These are phyloP conservation scores for Globisporangium orthogonon DNA, from an alignment of 352 stramenopile species.

Conservation along the genomic window DNA sequence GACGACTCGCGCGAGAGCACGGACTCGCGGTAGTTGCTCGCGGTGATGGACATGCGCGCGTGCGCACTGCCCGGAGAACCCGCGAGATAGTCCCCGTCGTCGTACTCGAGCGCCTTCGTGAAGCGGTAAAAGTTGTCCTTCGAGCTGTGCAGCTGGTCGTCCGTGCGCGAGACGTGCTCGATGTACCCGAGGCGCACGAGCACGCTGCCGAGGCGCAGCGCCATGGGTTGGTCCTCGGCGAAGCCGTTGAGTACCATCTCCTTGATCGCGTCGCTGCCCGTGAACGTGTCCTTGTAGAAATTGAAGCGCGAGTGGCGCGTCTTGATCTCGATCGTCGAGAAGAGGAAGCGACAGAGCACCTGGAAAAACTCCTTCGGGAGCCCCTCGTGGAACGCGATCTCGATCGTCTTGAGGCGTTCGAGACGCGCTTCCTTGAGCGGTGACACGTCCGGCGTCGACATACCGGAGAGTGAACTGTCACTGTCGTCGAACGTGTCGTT, in stretches of 20 bases:
- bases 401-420: slow-evolving; percentile 68
- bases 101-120: slow-evolving; percentile 56
- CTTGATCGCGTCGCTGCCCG: slow-evolving; percentile 62
- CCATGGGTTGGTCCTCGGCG: slow-evolving; percentile 63
- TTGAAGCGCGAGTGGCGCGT: slow-evolving; percentile 79
- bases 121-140: slow-evolving; percentile 87
- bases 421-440: slow-evolving; percentile 64
- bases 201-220: slow-evolving; percentile 68
- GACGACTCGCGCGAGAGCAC: slow-evolving; percentile 56
- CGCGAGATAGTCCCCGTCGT: slow-evolving; percentile 21
- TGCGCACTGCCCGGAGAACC: slow-evolving; percentile 18
- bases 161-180: slow-evolving; percentile 71
- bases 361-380: slow-evolving; percentile 77
- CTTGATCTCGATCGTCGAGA: slow-evolving; percentile 74
- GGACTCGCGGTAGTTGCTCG: slow-evolving; percentile 69
- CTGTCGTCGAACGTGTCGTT: slow-evolving; percentile 23
- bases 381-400: slow-evolving; percentile 75
- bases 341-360: slow-evolving; percentile 61
- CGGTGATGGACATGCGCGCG: slow-evolving; percentile 47
- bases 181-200: slow-evolving; percentile 79
- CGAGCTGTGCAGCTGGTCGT: slow-evolving; percentile 76
- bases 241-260: slow-evolving; percentile 75
- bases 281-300: slow-evolving; percentile 85
- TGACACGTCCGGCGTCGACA: slow-evolving; percentile 36
- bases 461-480: slow-evolving; percentile 22